Conservation (phyloP, 2,329 filamentous ascomycete genomes). For the Diaporthe humulicola region DNA sequence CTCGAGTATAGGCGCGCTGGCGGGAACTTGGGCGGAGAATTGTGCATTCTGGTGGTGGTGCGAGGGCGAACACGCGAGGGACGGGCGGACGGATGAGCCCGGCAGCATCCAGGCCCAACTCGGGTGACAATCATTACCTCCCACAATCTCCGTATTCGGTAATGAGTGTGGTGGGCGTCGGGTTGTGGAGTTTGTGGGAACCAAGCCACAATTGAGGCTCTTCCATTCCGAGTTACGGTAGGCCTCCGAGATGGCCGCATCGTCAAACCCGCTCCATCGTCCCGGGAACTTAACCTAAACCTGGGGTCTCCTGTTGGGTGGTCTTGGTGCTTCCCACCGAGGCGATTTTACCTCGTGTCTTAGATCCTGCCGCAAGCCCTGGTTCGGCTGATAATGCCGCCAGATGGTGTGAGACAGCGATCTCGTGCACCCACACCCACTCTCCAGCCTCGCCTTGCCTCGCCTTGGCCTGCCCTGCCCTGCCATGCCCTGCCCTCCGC, state of each 20-base stretch:
- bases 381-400: conserved; percentile 33
- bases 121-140: conserved; percentile 23
- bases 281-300: conserved; percentile 21
- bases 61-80: conserved; percentile 15
- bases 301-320: not conserved
- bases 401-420: conserved; percentile 33
- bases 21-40: conserved; percentile 14
- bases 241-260: conserved; percentile 38
- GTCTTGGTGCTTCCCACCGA: not conserved
- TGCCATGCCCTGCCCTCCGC: conserved; percentile 1
- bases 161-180: conserved; percentile 28
- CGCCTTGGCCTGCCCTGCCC: not conserved
- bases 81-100: conserved; percentile 31
- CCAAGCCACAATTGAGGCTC: conserved; percentile 40
- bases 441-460: conserved; percentile 17
- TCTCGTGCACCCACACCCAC: conserved; percentile 21
- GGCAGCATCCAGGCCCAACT: not conserved
- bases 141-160: conserved; percentile 29
- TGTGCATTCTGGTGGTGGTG: not conserved
- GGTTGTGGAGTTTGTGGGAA: conserved; percentile 33
- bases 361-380: conserved; percentile 31
- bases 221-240: conserved; percentile 36
- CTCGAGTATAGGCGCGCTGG: conserved; percentile 20
- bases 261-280: conserved; percentile 23
- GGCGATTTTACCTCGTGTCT: conserved; percentile 25